Base-by-base conservation (phyloP, 768 basidiomycete genomes). In the Neoboletus brunneissimus region DNA sequence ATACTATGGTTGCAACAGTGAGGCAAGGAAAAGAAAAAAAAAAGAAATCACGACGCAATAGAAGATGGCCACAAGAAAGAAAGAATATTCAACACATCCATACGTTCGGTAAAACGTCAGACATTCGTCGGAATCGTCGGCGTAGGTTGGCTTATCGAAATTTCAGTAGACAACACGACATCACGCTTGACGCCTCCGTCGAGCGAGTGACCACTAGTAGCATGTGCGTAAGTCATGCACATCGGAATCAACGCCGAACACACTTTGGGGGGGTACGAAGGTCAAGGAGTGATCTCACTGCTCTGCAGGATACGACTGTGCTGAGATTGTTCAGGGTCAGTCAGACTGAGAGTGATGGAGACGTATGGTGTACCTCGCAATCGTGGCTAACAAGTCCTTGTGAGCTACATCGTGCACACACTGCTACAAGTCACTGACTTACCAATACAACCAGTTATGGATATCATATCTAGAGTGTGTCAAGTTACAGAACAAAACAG, bases 361-460 rank as follows among this genome's bases (percentile, higher is more conserved):
- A 49, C 11, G 16, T 25, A 25, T 18, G 10, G 47, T 10, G 25
- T 49, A 49, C 48, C 23, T 49, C 12, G 34, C 23, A 32, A 22
- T 37, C 6, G 50, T 16, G 31, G 55, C 63, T 64, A 20, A 5
- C 6, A 11, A 16, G 15, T 32, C n/a, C 38, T 25, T 16, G 51
- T 65, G 29, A 64, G 29, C 27, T 20, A 37, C 8, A 11, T 32
- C 27, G 13, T 34, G 2, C 16, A 44, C 16, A n/a, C 0, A 9
- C 4, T n/a, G 5, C 16, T 5, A 25, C 2, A 4, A 23, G 23
- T 15, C 13, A 18, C 9, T 3, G 16, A 45, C 63, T 43, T 34
- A 64, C 63, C 53, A 42, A 40, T 4, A 22, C 11, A 38, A 2
- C 44, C 34, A 27, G 53, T 29, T 0, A 61, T 53, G 6, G n/a